Percentiles rank a stretch among this genome's conserved stretches.
These are phyloP conservation scores for Talaromyces islandicus DNA, from an alignment of 2,329 filamentous ascomycete species.

Conservation along the genomic window DNA sequence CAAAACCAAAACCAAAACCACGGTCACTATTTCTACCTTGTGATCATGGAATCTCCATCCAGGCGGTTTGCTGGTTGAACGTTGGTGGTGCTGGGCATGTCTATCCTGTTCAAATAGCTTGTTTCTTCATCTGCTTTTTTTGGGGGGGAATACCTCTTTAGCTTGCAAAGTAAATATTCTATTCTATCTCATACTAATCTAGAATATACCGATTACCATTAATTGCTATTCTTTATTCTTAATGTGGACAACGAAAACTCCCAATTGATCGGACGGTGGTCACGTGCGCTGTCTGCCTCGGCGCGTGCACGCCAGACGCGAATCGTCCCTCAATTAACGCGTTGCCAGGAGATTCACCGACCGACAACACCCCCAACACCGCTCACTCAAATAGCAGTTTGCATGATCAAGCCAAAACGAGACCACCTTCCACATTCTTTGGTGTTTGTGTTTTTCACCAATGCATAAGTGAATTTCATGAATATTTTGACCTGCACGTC, in stretches of 20 bases:
- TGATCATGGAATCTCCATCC: not conserved
- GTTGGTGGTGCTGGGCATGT: not conserved
- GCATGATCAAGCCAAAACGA: not conserved
- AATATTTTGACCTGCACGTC: not conserved
- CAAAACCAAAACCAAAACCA: no score
- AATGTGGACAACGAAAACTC: not conserved
- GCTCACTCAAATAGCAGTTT: not conserved
- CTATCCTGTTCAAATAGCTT: not conserved
- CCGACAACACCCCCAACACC: not conserved
- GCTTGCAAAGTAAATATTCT: not conserved
- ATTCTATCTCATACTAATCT: not conserved
- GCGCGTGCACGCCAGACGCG: not conserved
- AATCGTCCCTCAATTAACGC: conserved; percentile 2
- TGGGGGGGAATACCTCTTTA: not conserved
- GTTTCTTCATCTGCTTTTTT: not conserved
- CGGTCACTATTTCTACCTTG: not conserved
- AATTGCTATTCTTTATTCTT: no score
- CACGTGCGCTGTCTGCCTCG: not conserved
- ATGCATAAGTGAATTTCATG: not conserved
- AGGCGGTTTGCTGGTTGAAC: not conserved
- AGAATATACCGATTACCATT: not conserved
- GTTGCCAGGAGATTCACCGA: not conserved
- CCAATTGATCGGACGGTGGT: not conserved
- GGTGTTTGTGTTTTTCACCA: not conserved
- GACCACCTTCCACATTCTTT: not conserved